phyloP scores from a whole-genome alignment of 345 rosid species.

The Odontarrhena argentea region DNA sequence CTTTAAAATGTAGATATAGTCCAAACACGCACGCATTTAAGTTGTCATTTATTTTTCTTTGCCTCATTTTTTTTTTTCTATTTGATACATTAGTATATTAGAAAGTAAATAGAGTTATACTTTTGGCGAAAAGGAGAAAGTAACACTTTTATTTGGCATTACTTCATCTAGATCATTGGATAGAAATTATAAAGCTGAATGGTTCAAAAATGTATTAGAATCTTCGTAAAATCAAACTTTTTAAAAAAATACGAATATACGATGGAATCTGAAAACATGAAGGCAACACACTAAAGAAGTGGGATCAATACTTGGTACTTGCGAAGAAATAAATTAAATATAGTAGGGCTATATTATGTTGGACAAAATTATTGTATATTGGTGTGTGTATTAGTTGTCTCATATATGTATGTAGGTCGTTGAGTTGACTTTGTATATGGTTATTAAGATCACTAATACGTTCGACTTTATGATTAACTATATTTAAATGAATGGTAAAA shows the following conservation, averaged over 20 bases:
- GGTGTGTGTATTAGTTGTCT: conserved; percentile 3
- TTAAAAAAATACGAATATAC: neutral
- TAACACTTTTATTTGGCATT: neutral
- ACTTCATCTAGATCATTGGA: neutral
- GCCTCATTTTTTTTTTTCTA: neutral
- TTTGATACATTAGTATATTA: neutral
- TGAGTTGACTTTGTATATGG: conserved; percentile 21
- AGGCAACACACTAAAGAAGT: conserved; percentile 24
- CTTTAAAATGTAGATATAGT: too few relatives aligned
- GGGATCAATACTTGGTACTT: conserved; percentile 26
- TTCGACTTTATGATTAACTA: conserved; percentile 1
- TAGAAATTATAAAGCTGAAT: conserved; percentile 4
- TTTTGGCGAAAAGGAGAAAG: neutral
- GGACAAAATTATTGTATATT: neutral
- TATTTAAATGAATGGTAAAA: neutral
- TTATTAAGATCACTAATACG: neutral
- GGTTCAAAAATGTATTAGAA: neutral
- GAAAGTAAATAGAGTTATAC: neutral
- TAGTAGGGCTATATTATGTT: neutral
- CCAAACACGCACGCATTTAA: too few relatives aligned
- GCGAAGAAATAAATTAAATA: conserved; percentile 3
- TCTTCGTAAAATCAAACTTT: conserved; percentile 10
- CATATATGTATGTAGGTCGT: neutral
- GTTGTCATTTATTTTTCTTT: too few relatives aligned
- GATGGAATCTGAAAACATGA: conserved; percentile 32